These are phyloP conservation scores for Rhizopogon vesiculosus DNA, from an alignment of 768 basidiomycete genomes.

Conservation along the genomic window DNA sequence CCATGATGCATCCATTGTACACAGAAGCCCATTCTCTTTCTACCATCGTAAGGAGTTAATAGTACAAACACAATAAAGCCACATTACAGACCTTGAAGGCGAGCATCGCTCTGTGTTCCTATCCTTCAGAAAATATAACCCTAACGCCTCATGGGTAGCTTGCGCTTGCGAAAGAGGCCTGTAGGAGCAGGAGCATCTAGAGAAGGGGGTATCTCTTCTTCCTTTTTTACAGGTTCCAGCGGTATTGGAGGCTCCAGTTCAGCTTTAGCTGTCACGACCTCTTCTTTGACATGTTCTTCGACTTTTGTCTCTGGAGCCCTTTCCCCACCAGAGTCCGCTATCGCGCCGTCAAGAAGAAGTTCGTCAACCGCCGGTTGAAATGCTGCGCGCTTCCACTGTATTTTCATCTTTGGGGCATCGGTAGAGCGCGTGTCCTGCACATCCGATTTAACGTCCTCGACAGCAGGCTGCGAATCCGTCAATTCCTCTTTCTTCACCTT, in stretches of 20 bases:
- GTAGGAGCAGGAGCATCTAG: slow-evolving; percentile 2
- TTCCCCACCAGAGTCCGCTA: slow-evolving; percentile 10
- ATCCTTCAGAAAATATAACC: too few species aligned
- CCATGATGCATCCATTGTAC: too few species aligned
- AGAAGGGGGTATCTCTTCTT: background rate
- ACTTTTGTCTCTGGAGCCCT: background rate
- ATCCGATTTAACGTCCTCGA: background rate
- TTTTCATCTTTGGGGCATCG: slow-evolving; percentile 26
- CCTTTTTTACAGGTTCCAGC: slow-evolving; percentile 9
- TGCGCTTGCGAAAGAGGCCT: slow-evolving; percentile 29
- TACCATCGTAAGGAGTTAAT: background rate
- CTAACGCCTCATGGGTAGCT: slow-evolving; percentile 10
- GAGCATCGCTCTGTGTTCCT: background rate
- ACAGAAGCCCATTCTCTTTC: background rate
- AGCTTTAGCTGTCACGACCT: background rate
- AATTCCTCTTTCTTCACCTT: slow-evolving; percentile 47
- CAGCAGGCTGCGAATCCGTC: slow-evolving; percentile 6
- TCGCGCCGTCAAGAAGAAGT: background rate
- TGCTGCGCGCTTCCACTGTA: slow-evolving; percentile 28
- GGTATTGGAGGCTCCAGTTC: slow-evolving; percentile 1
- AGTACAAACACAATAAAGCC: background rate
- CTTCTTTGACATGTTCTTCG: background rate
- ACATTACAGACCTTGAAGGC: background rate
- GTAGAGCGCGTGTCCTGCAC: slow-evolving; percentile 5
- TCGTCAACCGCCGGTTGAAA: slow-evolving; percentile 1